A percentile compares a stretch with the other conserved stretches of the same genome.
Evolutionary conservation across 2,329 filamentous ascomycete genomes (phyloP).

Genomic region (Stachybotrys chartarum): DNA sequence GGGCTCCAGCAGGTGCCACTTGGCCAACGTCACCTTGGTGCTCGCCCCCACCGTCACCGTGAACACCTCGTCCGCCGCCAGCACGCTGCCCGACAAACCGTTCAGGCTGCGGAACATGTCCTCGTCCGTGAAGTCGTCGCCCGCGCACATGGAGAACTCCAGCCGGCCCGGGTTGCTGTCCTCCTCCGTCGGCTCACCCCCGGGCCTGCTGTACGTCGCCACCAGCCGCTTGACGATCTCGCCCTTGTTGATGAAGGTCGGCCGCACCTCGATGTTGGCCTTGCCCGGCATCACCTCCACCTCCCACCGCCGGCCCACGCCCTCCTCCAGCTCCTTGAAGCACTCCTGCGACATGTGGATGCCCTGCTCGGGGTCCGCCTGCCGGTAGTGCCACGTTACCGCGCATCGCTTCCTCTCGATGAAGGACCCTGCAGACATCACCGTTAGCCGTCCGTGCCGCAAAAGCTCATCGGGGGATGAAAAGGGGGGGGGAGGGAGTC

Average conservation of each 20-base stretch:
- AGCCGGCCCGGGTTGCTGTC: slow-evolving; percentile 44
- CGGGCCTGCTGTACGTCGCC: slow-evolving; percentile 55
- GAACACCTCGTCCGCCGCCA: slow-evolving; percentile 61
- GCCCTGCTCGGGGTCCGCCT: slow-evolving; percentile 80
- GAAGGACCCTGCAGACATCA: slow-evolving; percentile 60
- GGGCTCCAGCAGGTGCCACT: slow-evolving; percentile 85
- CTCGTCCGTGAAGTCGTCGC: slow-evolving; percentile 96
- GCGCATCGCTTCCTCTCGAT: slow-evolving; percentile 93
- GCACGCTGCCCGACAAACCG: slow-evolving; percentile 45
- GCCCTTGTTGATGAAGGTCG: slow-evolving; percentile 95
- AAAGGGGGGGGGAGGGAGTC: background rate
- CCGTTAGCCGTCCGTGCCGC: no score
- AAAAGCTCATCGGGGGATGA: background rate
- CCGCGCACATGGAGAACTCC: slow-evolving; percentile 84
- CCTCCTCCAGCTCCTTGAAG: slow-evolving; percentile 71
- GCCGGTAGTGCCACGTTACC: slow-evolving; percentile 94
- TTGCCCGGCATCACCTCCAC: slow-evolving; percentile 97
- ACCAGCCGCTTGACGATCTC: slow-evolving; percentile 86
- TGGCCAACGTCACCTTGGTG: slow-evolving; percentile 84
- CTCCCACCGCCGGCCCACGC: slow-evolving; percentile 72
- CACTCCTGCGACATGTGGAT: slow-evolving; percentile 73
- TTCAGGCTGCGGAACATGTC: slow-evolving; percentile 87
- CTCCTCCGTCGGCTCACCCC: slow-evolving; percentile 36
- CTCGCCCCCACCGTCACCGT: slow-evolving; percentile 87
- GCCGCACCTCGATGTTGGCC: slow-evolving; percentile 94